These are phyloP conservation scores for Paralagenidium karlingii DNA, from an alignment of 352 stramenopile species.

Conservation along the genomic window DNA sequence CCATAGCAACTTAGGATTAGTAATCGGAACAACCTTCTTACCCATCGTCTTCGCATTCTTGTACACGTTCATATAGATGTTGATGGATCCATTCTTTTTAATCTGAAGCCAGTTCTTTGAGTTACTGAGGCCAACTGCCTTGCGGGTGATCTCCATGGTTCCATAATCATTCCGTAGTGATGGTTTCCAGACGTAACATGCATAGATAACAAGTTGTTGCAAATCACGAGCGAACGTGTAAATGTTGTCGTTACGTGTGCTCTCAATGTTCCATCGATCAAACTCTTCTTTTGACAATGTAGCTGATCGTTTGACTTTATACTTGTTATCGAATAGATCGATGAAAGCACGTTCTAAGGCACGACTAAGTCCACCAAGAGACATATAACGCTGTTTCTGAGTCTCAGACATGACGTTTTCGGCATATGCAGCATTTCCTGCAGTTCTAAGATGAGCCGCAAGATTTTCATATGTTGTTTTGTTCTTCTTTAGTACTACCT, in stretches of 20 bases:
- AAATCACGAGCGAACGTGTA: slow-evolving; percentile 1
- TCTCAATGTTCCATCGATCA: not conserved
- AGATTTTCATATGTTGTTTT: not conserved
- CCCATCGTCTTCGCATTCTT: slow-evolving; percentile 1
- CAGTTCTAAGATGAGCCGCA: not conserved
- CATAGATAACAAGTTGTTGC: not conserved
- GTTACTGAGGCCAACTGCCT: slow-evolving; percentile 1
- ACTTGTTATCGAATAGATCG: slow-evolving; percentile 4
- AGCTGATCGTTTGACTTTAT: not conserved
- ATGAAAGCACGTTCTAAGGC: not conserved
- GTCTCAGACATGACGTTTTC: slow-evolving; percentile 2
- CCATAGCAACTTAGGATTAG: slow-evolving; percentile 1
- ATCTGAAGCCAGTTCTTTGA: slow-evolving; percentile 2
- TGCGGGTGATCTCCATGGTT: not conserved
- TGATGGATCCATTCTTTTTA: not conserved
- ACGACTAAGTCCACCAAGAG: not conserved
- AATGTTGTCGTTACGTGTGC: too few species aligned
- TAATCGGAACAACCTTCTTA: slow-evolving; percentile 1
- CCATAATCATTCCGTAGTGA: slow-evolving; percentile 1
- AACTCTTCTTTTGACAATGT: not conserved
- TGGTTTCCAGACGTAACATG: slow-evolving; percentile 2
- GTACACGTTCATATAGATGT: slow-evolving; percentile 2
- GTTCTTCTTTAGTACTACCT: slow-evolving; percentile 2
- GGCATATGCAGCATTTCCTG: not conserved
- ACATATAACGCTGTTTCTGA: slow-evolving; percentile 2